phyloP scores from a whole-genome alignment of 768 basidiomycete species.

The Trametes gibbosa region DNA sequence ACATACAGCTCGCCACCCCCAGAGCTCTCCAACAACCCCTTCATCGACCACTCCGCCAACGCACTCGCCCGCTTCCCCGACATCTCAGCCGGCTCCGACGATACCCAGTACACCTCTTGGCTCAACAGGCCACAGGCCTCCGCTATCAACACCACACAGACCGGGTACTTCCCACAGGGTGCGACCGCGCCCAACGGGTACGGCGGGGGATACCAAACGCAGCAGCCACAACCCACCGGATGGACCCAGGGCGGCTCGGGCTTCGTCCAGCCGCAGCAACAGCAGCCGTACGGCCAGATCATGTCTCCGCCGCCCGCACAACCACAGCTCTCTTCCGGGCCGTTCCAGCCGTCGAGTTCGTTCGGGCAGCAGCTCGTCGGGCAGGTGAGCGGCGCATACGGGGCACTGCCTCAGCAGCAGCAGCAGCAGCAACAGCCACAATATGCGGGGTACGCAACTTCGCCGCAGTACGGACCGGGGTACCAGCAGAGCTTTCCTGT shows the following conservation, averaged over 20 bases:
- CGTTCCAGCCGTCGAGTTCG: slow-evolving; percentile 50
- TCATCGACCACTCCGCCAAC: slow-evolving; percentile 49
- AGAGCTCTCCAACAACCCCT: slow-evolving; percentile 63
- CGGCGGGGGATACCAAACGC: slow-evolving; percentile 10
- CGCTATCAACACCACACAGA: slow-evolving; percentile 12
- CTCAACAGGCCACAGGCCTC: slow-evolving; percentile 31
- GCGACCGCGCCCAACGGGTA: slow-evolving; percentile 9
- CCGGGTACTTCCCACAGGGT: slow-evolving; percentile 20
- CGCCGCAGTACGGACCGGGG: slow-evolving; percentile 22
- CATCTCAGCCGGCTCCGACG: slow-evolving; percentile 37
- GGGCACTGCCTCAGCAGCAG: slow-evolving; percentile 25
- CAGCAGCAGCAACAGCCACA: slow-evolving; percentile 26
- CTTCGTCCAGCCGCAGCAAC: slow-evolving; percentile 25
- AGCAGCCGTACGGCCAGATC: slow-evolving; percentile 11
- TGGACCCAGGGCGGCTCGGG: slow-evolving; percentile 14
- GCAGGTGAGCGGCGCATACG: slow-evolving; percentile 25
- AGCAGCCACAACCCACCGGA: slow-evolving; percentile 13
- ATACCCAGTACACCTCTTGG: slow-evolving; percentile 42
- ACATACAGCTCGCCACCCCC: slow-evolving; percentile 27
- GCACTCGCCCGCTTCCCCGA: slow-evolving; percentile 58
- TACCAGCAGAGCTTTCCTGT: slow-evolving; percentile 24
- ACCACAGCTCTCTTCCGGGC: slow-evolving; percentile 32
- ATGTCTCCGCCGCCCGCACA: slow-evolving; percentile 26
- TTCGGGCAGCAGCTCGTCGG: slow-evolving; percentile 56
- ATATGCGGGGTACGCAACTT: slow-evolving; percentile 29